Base-by-base conservation (phyloP, 1,139 yeast genomes). In the Nakaseomyces delphensis region DNA sequence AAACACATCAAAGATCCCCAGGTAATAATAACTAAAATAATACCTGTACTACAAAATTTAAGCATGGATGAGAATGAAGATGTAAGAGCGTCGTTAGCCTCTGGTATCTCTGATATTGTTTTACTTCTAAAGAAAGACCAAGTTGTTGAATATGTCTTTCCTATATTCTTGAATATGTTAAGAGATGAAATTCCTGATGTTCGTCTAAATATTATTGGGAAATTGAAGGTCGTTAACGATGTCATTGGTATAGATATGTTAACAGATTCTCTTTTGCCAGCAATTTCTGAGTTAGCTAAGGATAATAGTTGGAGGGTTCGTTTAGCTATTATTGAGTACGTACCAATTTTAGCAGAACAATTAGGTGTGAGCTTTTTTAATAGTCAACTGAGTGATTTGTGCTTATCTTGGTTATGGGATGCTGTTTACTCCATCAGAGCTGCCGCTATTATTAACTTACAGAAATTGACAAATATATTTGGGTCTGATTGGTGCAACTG, bases 301-400 rank as follows among this genome's bases (percentile, higher is more conserved):
- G 98, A 93, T 66, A 82, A 82, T 56, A 93, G 89, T 60, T 93
- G 99, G 99, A 78, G 99, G 58, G 97, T 93, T 23, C 79, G 98
- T 59, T 73, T 93, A 60, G 98, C 98, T 13, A 91, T 93, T 49
- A 93, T 93, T 59, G 96, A 93, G 63, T 93, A 93, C 65, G 87
- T 89, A 54, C 99, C 99, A 21, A 73, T 91, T 53, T 72, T 93
- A 51, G 97, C 97, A n/a, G 83, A 84, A 56, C 98, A 93, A 65
- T 71, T 93, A 50, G 98, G 98, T 30, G 91, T 83, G 45, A 79
- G 86, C 18, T 87, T 91, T 61, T 93, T 93, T 66, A 93, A 91
- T 63, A 83, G 85, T 58, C 95, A 91, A 57, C 71, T 93, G 54
- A 89, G 94, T 49, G 79, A 84, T 39, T 70, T 93, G 54, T 93